Conservation (phyloP, 805 yeast species). For the Candida adriatica region DNA sequence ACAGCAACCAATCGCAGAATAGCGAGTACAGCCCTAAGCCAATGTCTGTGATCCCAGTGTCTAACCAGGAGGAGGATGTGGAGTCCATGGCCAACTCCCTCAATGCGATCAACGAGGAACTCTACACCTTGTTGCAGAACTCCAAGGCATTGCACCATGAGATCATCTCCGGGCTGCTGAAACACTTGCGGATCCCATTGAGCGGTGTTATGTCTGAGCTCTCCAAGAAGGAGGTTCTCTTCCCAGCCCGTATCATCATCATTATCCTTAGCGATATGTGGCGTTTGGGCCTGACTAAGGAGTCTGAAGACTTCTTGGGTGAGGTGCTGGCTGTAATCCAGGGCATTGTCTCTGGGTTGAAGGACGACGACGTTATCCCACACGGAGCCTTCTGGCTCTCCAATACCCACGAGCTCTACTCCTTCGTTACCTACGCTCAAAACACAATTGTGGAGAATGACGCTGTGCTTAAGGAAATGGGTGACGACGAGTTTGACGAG, state of each 20-base stretch:
- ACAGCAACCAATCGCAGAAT: conserved; percentile 34
- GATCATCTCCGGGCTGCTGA: conserved; percentile 78
- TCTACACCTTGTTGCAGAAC: conserved; percentile 63
- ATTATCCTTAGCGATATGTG: conserved; percentile 95
- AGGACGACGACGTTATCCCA: conserved; percentile 80
- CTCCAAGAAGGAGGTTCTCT: conserved; percentile 83
- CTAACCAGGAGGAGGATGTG: conserved; percentile 43
- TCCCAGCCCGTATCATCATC: conserved; percentile 93
- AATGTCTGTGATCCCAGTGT: conserved; percentile 54
- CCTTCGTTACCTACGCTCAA: conserved; percentile 92
- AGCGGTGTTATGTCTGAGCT: conserved; percentile 79
- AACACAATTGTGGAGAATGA: conserved; percentile 84
- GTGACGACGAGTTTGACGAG: conserved; percentile 83
- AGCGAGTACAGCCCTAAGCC: conserved; percentile 40
- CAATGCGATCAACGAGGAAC: conserved; percentile 69
- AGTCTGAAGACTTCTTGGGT: conserved; percentile 85
- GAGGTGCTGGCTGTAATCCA: conserved; percentile 85
- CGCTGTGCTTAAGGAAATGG: conserved; percentile 73
- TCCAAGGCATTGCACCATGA: conserved; percentile 71
- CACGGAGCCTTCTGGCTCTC: conserved; percentile 98
- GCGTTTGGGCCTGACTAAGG: conserved; percentile 90
- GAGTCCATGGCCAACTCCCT: conserved; percentile 36
- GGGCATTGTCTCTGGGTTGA: conserved; percentile 67
- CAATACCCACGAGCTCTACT: conserved; percentile 89
- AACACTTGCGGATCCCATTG: conserved; percentile 78